phyloP scores from a whole-genome alignment of 306 rosid genomes.

The Vigna radiata region DNA sequence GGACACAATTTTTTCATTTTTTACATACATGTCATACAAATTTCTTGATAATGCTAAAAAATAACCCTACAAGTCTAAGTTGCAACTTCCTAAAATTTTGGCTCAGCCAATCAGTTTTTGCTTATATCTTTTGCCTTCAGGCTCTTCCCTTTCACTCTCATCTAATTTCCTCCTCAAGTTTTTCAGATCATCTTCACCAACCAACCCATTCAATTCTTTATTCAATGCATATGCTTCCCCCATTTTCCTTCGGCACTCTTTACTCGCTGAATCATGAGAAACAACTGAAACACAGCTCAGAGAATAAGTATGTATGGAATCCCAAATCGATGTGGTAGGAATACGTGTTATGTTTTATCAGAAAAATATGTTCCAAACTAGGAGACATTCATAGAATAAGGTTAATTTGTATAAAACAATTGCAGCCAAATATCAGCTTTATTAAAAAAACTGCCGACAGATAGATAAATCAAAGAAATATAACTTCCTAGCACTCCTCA shows the following conservation, averaged over 20 bases:
- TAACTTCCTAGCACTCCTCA: not conserved
- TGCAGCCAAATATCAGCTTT: not conserved
- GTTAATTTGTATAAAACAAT: not conserved
- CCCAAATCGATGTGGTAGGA: not conserved
- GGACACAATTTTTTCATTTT: too few species aligned
- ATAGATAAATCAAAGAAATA: not conserved
- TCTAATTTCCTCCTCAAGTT: slow-evolving; percentile 62
- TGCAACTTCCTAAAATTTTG: not conserved
- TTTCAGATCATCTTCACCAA: slow-evolving; percentile 70
- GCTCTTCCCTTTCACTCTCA: slow-evolving; percentile 51
- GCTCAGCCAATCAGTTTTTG: slow-evolving; percentile 52
- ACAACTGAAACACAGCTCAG: slow-evolving; percentile 68
- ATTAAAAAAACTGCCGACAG: not conserved
- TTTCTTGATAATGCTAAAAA: slow-evolving; percentile 30
- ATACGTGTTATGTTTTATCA: slow-evolving; percentile 6
- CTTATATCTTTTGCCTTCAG: slow-evolving; percentile 58
- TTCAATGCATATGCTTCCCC: slow-evolving; percentile 83
- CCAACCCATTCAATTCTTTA: slow-evolving; percentile 63
- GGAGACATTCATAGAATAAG: slow-evolving; percentile 14
- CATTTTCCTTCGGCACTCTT: slow-evolving; percentile 78
- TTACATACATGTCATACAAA: slow-evolving; percentile 10
- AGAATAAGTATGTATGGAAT: slow-evolving; percentile 30
- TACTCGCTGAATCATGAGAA: slow-evolving; percentile 80
- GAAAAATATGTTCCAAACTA: not conserved
- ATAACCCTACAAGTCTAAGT: not conserved